Percentiles rank a stretch among this genome's conserved stretches.
Evolutionary conservation across 371 early-diverging fungal genomes (phyloP).

Genomic region (Mortierella sp.): DNA sequence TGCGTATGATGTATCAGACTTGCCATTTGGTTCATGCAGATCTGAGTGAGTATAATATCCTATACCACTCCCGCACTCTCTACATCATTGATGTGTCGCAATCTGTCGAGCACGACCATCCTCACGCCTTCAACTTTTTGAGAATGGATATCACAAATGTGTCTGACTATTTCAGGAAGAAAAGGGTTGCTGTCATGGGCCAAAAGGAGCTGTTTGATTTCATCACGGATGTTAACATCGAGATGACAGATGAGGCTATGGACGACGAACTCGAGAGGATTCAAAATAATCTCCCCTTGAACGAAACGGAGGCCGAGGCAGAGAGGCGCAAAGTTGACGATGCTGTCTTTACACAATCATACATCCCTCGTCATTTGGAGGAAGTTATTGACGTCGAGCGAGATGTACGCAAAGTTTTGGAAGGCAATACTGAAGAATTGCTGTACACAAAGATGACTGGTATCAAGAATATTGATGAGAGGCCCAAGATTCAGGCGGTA

Average conservation of each 20-base stretch:
- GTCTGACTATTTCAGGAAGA: slow-evolving; percentile 94
- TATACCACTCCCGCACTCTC: slow-evolving; percentile 87
- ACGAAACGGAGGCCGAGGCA: slow-evolving; percentile 57
- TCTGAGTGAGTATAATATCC: slow-evolving; percentile 98
- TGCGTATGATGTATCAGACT: slow-evolving; percentile 95
- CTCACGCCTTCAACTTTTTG: slow-evolving; percentile 98
- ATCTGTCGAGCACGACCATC: slow-evolving; percentile 99
- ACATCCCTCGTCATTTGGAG: slow-evolving; percentile 92
- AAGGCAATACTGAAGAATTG: slow-evolving; percentile 81
- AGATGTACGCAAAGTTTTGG: slow-evolving; percentile 80
- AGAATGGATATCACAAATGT: slow-evolving; percentile 97
- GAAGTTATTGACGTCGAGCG: slow-evolving; percentile 93
- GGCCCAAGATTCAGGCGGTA: slow-evolving; percentile 7
- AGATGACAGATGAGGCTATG: slow-evolving; percentile 72
- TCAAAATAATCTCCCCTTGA: slow-evolving; percentile 36
- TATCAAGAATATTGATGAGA: slow-evolving; percentile 55
- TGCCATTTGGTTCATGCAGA: slow-evolving; percentile 99
- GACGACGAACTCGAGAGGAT: slow-evolving; percentile 76
- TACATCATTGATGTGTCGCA: slow-evolving; percentile 99
- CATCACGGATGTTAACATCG: slow-evolving; percentile 77
- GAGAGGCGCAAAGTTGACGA: slow-evolving; percentile 78
- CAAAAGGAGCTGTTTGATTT: slow-evolving; percentile 93
- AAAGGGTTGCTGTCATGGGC: slow-evolving; percentile 85
- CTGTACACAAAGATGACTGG: slow-evolving; percentile 67
- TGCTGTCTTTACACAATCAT: slow-evolving; percentile 91